These are phyloP conservation scores for Venturiaceae sp. DNA, from an alignment of 2,329 filamentous ascomycete species.

Conservation along the genomic window DNA sequence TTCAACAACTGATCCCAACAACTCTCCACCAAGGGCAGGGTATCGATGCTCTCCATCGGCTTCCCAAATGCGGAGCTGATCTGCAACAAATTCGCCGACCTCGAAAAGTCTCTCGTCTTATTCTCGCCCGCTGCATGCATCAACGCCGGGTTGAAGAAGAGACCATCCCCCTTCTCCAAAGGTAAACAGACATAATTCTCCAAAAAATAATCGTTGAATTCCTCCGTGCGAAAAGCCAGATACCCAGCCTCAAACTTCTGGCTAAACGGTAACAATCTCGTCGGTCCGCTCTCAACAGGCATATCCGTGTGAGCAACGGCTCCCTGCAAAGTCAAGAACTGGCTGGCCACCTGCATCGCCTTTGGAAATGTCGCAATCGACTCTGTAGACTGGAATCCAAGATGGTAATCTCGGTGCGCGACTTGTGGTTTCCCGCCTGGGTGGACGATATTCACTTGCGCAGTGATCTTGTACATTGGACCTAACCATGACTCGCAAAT, in stretches of 20 bases:
- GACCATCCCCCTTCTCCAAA: slow-evolving; percentile 45
- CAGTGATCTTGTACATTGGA: slow-evolving; percentile 49
- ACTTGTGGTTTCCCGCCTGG: slow-evolving; percentile 49
- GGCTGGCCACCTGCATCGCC: slow-evolving; percentile 43
- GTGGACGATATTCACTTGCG: slow-evolving; percentile 53
- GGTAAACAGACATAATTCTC: slow-evolving; percentile 43
- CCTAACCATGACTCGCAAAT: slow-evolving; percentile 50
- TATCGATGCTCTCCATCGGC: slow-evolving; percentile 53
- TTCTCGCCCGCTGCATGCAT: slow-evolving; percentile 56
- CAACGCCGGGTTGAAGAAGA: slow-evolving; percentile 50
- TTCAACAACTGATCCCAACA: slow-evolving; percentile 33
- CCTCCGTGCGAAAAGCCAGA: slow-evolving; percentile 43
- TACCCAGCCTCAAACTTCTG: slow-evolving; percentile 49
- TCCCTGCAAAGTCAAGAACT: slow-evolving; percentile 52
- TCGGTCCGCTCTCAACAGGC: slow-evolving; percentile 48
- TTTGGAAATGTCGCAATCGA: slow-evolving; percentile 38
- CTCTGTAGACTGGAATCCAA: slow-evolving; percentile 49
- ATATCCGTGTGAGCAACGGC: slow-evolving; percentile 54
- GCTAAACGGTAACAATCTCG: slow-evolving; percentile 50
- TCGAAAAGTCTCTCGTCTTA: slow-evolving; percentile 34
- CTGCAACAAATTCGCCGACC: slow-evolving; percentile 53
- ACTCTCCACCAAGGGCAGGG: slow-evolving; percentile 35
- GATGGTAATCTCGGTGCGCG: slow-evolving; percentile 53
- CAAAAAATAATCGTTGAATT: slow-evolving; percentile 46
- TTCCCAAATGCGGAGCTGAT: slow-evolving; percentile 54